phyloP scores from a whole-genome alignment of 2,329 filamentous ascomycete species.

The Pseudofabraea citricarpa region DNA sequence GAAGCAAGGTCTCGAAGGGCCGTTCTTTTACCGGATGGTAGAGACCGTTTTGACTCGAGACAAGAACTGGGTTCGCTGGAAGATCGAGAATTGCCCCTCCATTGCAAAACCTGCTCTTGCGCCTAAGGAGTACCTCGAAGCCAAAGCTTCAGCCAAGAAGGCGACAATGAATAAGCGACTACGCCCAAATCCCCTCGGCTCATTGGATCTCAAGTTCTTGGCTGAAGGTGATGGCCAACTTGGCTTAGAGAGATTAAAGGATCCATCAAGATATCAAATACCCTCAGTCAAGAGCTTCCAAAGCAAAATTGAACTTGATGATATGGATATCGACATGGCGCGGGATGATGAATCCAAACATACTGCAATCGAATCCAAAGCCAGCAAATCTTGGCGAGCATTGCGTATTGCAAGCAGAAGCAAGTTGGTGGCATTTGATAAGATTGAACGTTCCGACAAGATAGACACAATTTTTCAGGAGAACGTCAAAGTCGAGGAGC shows the following conservation, averaged over 20 bases:
- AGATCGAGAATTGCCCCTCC: constrained; percentile 84
- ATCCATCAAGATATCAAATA: constrained; percentile 57
- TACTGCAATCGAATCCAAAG: constrained; percentile 63
- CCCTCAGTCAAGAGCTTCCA: constrained; percentile 69
- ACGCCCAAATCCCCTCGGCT: constrained; percentile 63
- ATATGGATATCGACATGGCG: constrained; percentile 84
- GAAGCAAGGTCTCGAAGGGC: constrained; percentile 73
- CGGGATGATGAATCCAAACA: constrained; percentile 54
- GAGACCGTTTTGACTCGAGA: constrained; percentile 93
- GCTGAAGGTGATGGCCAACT: constrained; percentile 56
- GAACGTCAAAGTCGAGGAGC: constrained; percentile 30
- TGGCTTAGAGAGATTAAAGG: constrained; percentile 66
- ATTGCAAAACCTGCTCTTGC: constrained; percentile 75
- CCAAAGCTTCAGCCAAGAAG: constrained; percentile 61
- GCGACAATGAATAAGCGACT: constrained; percentile 68
- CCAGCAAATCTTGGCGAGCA: constrained; percentile 87
- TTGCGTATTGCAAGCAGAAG: constrained; percentile 73
- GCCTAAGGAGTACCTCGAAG: constrained; percentile 62
- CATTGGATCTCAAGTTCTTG: constrained; percentile 75
- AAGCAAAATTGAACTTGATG: constrained; percentile 69
- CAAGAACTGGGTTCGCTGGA: constrained; percentile 99
- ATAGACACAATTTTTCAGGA: constrained; percentile 54
- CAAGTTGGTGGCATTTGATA: constrained; percentile 76
- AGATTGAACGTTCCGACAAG: constrained; percentile 78
- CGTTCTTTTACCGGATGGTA: constrained; percentile 94